A percentile compares a stretch with the other conserved stretches of the same genome.
phyloP scores from a whole-genome alignment of 371 early-diverging fungal species.

The Mucor irregularis region DNA sequence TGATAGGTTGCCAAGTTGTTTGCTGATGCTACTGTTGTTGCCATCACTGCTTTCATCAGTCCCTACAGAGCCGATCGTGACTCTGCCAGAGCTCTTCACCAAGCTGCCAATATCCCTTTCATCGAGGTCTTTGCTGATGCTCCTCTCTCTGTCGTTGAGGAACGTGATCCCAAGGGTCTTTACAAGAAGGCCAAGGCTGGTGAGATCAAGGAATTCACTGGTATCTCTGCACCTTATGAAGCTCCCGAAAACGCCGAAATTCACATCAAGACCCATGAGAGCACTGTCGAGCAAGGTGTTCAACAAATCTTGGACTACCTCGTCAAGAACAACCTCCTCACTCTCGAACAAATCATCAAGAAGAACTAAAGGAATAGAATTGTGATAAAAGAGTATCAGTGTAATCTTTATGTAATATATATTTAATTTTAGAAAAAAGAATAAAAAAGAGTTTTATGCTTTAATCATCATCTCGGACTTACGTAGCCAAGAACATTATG shows the following conservation, averaged over 20 bases:
- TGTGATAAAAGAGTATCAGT: background rate
- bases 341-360: constrained; percentile 24
- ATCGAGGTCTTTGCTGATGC: constrained; percentile 87
- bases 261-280: constrained; percentile 77
- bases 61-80: constrained; percentile 87
- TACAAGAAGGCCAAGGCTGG: constrained; percentile 95
- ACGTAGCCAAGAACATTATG: too few relatives aligned
- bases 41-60: constrained; percentile 90
- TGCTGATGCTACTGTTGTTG: constrained; percentile 79
- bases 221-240: constrained; percentile 93
- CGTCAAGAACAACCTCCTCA: constrained; percentile 30
- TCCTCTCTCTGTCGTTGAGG: constrained; percentile 84
- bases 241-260: constrained; percentile 83
- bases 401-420: background rate
- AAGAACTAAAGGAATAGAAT: constrained; percentile 8
- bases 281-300: constrained; percentile 71
- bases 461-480: too few relatives aligned
- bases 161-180: constrained; percentile 93
- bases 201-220: constrained; percentile 93
- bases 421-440: background rate
- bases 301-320: constrained; percentile 46
- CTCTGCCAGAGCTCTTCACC: constrained; percentile 76
- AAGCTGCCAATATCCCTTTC: constrained; percentile 75
- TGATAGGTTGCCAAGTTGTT: constrained; percentile 82
- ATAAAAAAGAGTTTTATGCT: too few relatives aligned